phyloP scores from a whole-genome alignment of 805 yeast genomes.

The Kazachstania psychrophila region DNA sequence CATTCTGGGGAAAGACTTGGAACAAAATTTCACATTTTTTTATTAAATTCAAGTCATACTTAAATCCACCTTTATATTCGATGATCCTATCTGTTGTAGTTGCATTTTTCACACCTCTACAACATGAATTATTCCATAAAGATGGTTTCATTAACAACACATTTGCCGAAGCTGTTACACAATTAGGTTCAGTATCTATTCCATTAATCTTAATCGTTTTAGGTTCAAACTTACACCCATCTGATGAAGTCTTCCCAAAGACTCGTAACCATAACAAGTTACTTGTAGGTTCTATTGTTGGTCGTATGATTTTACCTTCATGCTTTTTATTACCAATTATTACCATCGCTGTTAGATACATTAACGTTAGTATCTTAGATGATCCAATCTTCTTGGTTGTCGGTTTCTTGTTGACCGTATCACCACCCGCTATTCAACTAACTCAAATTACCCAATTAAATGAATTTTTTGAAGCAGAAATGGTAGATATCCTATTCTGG shows the following conservation, averaged over 20 bases:
- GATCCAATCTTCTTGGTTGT: constrained; percentile 77
- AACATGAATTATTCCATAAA: constrained; percentile 46
- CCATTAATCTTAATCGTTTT: constrained; percentile 67
- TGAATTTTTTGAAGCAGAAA: constrained; percentile 66
- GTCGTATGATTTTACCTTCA: constrained; percentile 74
- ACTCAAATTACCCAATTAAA: constrained; percentile 75
- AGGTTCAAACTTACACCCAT: constrained; percentile 71
- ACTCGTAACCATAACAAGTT: constrained; percentile 53
- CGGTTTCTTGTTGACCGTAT: constrained; percentile 61
- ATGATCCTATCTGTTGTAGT: constrained; percentile 61
- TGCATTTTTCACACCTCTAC: constrained; percentile 55
- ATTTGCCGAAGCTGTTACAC: constrained; percentile 50
- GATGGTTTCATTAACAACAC: constrained; percentile 60
- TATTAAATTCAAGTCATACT: constrained; percentile 32
- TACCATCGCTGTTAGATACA: constrained; percentile 51
- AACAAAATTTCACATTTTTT: constrained; percentile 7
- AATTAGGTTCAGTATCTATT: constrained; percentile 65
- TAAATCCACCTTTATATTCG: constrained; percentile 81
- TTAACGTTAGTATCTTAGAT: constrained; percentile 59
- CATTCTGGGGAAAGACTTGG: constrained; percentile 12
- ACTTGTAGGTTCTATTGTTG: constrained; percentile 57
- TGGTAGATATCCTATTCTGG: constrained; percentile 77
- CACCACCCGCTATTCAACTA: constrained; percentile 79
- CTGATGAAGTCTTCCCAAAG: constrained; percentile 56
- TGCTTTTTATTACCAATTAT: constrained; percentile 57